Base-by-base conservation (phyloP, 257 asterid genomes). In the Solanum bukasovii region DNA sequence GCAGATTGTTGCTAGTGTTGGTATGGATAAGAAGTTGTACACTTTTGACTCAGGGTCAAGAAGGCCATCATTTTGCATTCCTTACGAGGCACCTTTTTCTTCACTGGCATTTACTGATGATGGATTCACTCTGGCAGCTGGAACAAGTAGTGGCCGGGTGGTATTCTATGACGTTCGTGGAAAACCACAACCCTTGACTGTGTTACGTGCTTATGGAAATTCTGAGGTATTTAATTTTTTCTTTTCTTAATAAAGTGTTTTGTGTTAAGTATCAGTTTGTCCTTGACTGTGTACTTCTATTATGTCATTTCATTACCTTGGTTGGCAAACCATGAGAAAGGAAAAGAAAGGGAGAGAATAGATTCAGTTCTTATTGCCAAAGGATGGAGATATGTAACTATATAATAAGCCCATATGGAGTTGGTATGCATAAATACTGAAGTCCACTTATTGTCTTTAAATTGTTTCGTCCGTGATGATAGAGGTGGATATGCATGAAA, bases 1-100 rank as follows among this genome's bases (percentile, higher is more conserved):
- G 82, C 96, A 97, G 99, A 91, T 96, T 88, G 94, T 97, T 90
- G 98, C 99, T 71, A 95, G 98, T 68, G 98, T 96, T 92, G 99
- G 99, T 89, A 91, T 96, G 93, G 99, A 97, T 91, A 97, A 95
- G 97, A 97, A 97, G 93, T 88, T 97, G 88, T 95, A 97, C 90
- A 94, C 96, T 73, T 94, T 94, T 90, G 99, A 97, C 92, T 87
- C 96, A 9, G 98, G 98, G 84, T 93, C 98, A 87, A 92, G 94
- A 94, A 95, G 95, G 90, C 98, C 95, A 44, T 89, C 99, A 84
- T 95, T 95, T 87, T 94, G 96, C 94, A 93, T 95, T 89, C 93
- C 98, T 87, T 97, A 94, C 25, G 99, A 96, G 89, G 96, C 95
- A 34, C 99, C 99, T 38, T 97, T 95, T 90, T 95, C 99, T 90